Evolutionary conservation across 345 rosid species (phyloP), one percentile per base, ranked within the genome.

Genomic region (Cardamine occulta): DNA sequence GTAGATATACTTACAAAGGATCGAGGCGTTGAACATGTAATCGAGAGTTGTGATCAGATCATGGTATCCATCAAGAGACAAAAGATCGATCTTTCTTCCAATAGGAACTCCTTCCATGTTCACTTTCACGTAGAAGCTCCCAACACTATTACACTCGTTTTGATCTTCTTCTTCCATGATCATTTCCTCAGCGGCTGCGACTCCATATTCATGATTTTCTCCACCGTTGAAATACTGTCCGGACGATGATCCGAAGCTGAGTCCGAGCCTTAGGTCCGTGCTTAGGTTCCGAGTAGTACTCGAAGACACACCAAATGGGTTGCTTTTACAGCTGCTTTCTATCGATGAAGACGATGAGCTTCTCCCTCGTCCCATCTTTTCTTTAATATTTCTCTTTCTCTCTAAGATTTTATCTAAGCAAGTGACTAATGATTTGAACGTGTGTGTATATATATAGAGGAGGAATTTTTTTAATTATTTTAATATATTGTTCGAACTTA

Each of bases 31-130:
- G 89, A 95, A 95, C 99, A 95, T 95, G 72, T 75, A 75, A 63
- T 92, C 91, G 9, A 95, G 91, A 68, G 97, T 92, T 7, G 79
- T 78, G 42, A 92, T 90, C 60, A 95, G 56, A 66, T 90, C 93
- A 68, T 83, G 82, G 68, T 92, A 95, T 31, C 93, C 91, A 68
- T 80, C 86, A 54, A 89, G 91, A 35, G 96, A 88, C 31, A 89
- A 74, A 7, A 92, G 74, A 84, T 95, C 89, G 14, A 95, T 74
- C 67, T 95, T 95, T 80, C 99, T 85, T 21, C 99, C 99, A 49
- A 95, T 95, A 5, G 91, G 97, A 66, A 92, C 87, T 15, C 99
- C 99, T 73, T 95, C 99, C 99, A 95, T 92, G 83, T 92, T 90
- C 32, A 95, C 97, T 78, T 95, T 95, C 42, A 95, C 97, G 60